Conservation (phyloP, 768 basidiomycete species). For the Mycena chlorophos region DNA sequence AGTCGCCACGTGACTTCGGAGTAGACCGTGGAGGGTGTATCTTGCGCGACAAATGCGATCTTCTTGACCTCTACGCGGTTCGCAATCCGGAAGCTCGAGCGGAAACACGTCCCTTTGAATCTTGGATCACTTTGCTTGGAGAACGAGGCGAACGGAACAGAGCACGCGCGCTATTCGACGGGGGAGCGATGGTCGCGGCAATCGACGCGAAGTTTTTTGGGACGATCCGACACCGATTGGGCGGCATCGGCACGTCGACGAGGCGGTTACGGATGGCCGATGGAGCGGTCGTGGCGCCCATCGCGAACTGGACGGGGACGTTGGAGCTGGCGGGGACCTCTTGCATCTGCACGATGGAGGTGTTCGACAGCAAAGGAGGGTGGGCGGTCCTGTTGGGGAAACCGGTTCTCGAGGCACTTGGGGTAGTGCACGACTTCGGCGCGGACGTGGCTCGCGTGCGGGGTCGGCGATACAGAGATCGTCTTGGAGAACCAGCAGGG, state of each 20-base stretch:
- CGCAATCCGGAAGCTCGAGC: neutral
- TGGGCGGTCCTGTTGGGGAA: conserved; percentile 21
- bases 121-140: conserved; percentile 12
- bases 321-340: conserved; percentile 15
- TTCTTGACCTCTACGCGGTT: conserved; percentile 1
- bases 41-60: neutral
- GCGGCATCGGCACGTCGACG: conserved; percentile 10
- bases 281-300: conserved; percentile 22
- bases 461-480: neutral
- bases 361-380: conserved; percentile 24
- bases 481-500: conserved; percentile 3
- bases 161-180: conserved; percentile 25
- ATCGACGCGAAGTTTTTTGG: conserved; percentile 21
- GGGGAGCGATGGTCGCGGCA: conserved; percentile 32
- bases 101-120: conserved; percentile 22
- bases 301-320: conserved; percentile 23
- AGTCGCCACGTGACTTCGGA: too few species aligned
- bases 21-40: conserved; percentile 1
- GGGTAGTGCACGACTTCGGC: conserved; percentile 15
- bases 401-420: conserved; percentile 17
- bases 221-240: conserved; percentile 10
- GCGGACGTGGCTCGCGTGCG: conserved; percentile 2
- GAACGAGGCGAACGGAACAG: conserved; percentile 13
- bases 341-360: conserved; percentile 15
- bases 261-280: conserved; percentile 33